Conservation (phyloP, 1,139 yeast genomes). For the Yamadazyma sp. region DNA sequence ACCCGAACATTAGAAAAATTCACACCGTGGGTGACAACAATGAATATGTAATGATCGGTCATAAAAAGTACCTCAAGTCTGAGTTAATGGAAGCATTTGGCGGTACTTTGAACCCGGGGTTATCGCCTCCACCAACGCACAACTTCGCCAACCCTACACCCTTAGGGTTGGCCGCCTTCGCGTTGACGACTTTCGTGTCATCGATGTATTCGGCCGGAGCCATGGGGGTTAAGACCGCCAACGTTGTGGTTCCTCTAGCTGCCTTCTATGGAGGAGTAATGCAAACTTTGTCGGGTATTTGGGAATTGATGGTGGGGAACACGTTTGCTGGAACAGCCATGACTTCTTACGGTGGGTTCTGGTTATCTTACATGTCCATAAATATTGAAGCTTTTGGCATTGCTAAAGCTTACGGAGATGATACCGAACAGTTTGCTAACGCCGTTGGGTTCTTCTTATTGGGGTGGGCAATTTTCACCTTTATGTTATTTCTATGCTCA, state of each 20-base stretch:
- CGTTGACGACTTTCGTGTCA: constrained; percentile 49
- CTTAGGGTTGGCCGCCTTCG: constrained; percentile 56
- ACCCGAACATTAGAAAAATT: constrained; percentile 13
- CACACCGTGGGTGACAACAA: constrained; percentile 23
- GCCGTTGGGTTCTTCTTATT: constrained; percentile 45
- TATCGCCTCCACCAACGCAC: constrained; percentile 33
- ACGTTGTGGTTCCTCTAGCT: constrained; percentile 43
- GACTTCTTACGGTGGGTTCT: constrained; percentile 43
- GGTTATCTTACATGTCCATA: constrained; percentile 43
- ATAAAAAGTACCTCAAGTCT: constrained; percentile 31
- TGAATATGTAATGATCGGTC: constrained; percentile 30
- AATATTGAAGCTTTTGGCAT: constrained; percentile 50
- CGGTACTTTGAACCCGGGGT: constrained; percentile 40
- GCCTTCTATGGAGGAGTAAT: constrained; percentile 49
- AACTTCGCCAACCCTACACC: constrained; percentile 62
- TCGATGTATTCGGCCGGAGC: constrained; percentile 44
- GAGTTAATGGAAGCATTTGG: constrained; percentile 43
- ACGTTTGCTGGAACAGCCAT: constrained; percentile 46
- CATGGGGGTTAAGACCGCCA: constrained; percentile 36
- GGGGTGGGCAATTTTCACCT: constrained; percentile 48
- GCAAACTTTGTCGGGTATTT: constrained; percentile 51
- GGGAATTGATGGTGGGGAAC: constrained; percentile 47
- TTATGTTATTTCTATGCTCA: constrained; percentile 38
- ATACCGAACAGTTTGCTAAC: constrained; percentile 27
- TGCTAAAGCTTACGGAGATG: constrained; percentile 50